Evolutionary conservation across 106 monocot species (phyloP), one percentile per base, ranked within the genome.

Genomic region (Acanthochlamys bracteata): DNA sequence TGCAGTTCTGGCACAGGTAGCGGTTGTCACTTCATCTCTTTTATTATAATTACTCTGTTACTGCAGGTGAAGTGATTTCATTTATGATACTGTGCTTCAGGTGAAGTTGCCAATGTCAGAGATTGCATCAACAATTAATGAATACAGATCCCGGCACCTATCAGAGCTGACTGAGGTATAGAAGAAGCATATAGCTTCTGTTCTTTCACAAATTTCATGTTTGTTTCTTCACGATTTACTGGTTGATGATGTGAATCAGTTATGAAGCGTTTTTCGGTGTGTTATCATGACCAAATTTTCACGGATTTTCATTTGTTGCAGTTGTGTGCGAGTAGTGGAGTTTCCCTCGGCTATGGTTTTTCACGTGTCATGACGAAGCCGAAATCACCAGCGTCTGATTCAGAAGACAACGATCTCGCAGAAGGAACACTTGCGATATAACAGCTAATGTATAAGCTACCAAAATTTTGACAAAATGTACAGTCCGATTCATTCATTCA

Each of bases 1-100:
- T 70, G 96, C 96, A 66, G 96, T 98, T 73, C 91, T 98, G 71
- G 91, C 96, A 70, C 90, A 96, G 87, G 95, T 91, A 74, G 66
- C 33, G 13, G 10, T 41, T 16, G 20, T 41, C 40, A 39, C 27
- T 25, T 24, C 23, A 26, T 59, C 25, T 49, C 49, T 49, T 49
- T 4, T 43, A 8, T 43, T 43, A 14, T 4, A 33, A 33, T 33
- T 33, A 33, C 33, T 10, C 49, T 49, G 2, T 49, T 49, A 2
- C 17, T 12, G 2, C 1, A 3, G 6, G 17, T 14, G 4, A 10
- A 49, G 4, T 17, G 17, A 49, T 49, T 49, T 49, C 10, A 49
- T 49, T 49, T 49, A 10, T 49, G 17, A 3, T 49, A 49, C 10
- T 76, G 2, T 75, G 3, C 25, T 81, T 39, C 69, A 98, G 96